These are phyloP conservation scores for Auriscalpium orientale DNA, from an alignment of 768 basidiomycete species.

Conservation along the genomic window DNA sequence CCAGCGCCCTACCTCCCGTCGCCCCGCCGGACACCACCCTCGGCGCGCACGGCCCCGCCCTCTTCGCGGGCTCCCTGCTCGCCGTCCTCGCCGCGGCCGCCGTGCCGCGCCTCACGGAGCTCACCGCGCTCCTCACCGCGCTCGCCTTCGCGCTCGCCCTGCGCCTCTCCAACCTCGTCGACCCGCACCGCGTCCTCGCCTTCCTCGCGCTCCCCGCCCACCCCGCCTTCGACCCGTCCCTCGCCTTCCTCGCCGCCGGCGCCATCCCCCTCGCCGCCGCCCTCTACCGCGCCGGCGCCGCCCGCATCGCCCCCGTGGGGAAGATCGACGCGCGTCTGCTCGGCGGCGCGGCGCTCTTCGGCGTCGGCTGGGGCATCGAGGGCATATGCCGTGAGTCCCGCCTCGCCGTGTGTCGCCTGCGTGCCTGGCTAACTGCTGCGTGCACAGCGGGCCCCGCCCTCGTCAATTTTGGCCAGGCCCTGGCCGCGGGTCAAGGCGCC, in stretches of 20 bases:
- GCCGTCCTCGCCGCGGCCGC: constrained; percentile 7
- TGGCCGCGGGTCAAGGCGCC: constrained; percentile 30
- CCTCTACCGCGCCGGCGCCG: constrained; percentile 37
- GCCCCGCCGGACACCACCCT: constrained; percentile 11
- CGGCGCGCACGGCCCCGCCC: constrained; percentile 18
- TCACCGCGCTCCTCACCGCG: constrained; percentile 30
- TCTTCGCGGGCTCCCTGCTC: constrained; percentile 24
- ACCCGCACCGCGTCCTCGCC: constrained; percentile 39
- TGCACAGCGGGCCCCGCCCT: constrained; percentile 52
- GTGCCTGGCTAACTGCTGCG: not conserved
- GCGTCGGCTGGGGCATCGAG: constrained; percentile 53
- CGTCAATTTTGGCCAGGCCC: constrained; percentile 48
- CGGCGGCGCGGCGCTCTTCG: constrained; percentile 47
- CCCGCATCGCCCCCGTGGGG: constrained; percentile 31
- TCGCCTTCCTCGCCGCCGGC: constrained; percentile 45
- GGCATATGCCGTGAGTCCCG: constrained; percentile 52
- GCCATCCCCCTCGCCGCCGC: constrained; percentile 40
- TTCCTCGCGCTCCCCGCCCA: constrained; percentile 47
- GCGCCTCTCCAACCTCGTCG: constrained; percentile 45
- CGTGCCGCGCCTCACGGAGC: constrained; percentile 3
- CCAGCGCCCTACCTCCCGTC: constrained; percentile 21
- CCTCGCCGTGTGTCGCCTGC: not conserved
- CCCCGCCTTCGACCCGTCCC: constrained; percentile 47
- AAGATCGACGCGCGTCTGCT: constrained; percentile 40
- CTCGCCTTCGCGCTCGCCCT: constrained; percentile 48